A percentile compares a stretch with the other conserved stretches of the same genome.
These are phyloP conservation scores for Brassica hybrid DNA, from an alignment of 441 rosid genomes.

Conservation along the genomic window DNA sequence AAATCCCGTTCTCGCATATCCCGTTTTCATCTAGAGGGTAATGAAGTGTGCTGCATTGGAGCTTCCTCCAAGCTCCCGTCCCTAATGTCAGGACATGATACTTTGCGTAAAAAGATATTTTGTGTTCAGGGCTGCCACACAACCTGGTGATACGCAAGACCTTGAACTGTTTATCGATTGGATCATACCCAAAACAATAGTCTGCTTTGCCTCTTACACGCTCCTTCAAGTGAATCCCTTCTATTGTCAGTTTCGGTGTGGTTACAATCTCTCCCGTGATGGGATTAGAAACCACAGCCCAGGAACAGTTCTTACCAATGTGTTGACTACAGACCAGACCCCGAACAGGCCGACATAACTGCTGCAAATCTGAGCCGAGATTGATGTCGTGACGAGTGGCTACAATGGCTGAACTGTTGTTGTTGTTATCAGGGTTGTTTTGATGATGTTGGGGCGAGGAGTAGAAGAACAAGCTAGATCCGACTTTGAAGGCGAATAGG, in stretches of 20 bases:
- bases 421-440: neutral
- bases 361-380: neutral
- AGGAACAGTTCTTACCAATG: neutral
- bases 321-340: slow-evolving; percentile 8
- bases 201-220: neutral
- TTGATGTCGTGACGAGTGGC: neutral
- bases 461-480: neutral
- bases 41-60: neutral
- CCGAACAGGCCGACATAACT: neutral
- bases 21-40: neutral
- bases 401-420: neutral
- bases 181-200: slow-evolving; percentile 4
- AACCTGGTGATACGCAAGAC: neutral
- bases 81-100: slow-evolving; percentile 11
- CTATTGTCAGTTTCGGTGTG: neutral
- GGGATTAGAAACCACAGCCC: slow-evolving; percentile 15
- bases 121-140: neutral
- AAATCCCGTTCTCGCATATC: slow-evolving; percentile 12
- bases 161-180: neutral
- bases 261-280: slow-evolving; percentile 20
- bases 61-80: neutral
- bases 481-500: neutral
- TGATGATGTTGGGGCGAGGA: neutral
- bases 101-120: neutral
- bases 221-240: neutral